Evolutionary conservation across 2,329 filamentous ascomycete species (phyloP), one percentile per base, ranked within the genome.

Genomic region (Piedraia hortae): DNA sequence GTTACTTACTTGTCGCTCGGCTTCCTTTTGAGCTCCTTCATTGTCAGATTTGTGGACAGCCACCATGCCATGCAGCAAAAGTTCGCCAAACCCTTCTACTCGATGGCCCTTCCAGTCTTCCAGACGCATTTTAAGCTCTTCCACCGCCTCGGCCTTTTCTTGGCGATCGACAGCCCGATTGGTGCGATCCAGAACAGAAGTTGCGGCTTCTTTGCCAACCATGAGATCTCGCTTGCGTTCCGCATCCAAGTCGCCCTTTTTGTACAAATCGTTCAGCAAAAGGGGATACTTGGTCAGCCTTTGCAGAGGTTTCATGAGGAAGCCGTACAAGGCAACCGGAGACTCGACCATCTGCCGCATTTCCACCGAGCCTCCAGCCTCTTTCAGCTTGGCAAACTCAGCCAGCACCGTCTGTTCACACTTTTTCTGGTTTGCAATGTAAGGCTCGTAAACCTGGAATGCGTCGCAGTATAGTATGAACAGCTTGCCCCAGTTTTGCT

Each of bases 61-160:
- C 45, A 90, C 89, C 14, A 78, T 72, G 15, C 85, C 85, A 34
- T 88, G 74, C 12, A 89, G 55, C 14, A 97, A 55, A 10, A 97
- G 53, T 24, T 78, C 71, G 18, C 85, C 85, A 36, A 97, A 91
- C n/a, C 71, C 64, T 29, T 88, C 73, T 13, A 91, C 68, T 27
- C 69, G 65, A 41, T 93, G 74, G 23, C 71, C 74, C 46, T 91
- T 93, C 85, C 85, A 97, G 43, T 97, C 85, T 38, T 93, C 85
- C 1, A 97, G 82, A 22, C 85, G 59, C 24, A 50, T 50, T 27
- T 70, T 66, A 12, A 97, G 56, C 27, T 93, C 85, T 28, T 72
- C 64, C 6, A 90, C 53, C 4, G 80, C 78, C 38, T 85, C 73
- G 21, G 71, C 62, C 23, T 88, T 57, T 22, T 91, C 61, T 39